Conservation (phyloP, 2,329 filamentous ascomycete species). For the Phyllosticta capitalensis region DNA sequence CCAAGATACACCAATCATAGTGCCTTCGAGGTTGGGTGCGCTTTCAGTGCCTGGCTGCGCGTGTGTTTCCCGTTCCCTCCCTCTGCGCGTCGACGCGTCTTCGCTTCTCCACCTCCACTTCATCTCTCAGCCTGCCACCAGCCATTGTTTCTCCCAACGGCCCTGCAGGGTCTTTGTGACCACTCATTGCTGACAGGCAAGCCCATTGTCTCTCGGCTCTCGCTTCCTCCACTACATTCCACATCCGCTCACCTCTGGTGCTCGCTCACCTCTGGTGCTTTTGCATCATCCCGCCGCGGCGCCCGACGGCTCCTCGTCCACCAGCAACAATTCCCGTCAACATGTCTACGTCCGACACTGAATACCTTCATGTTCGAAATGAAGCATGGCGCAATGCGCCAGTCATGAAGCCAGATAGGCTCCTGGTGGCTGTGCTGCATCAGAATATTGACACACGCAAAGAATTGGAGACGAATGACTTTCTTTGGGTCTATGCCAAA, state of each 20-base stretch:
- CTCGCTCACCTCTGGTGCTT: no score
- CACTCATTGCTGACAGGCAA: not conserved
- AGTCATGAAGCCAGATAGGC: slow-evolving; percentile 18
- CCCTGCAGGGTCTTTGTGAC: not conserved
- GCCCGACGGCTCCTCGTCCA: not conserved
- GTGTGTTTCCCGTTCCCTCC: not conserved
- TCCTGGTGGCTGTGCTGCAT: slow-evolving; percentile 27
- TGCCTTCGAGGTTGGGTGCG: no score
- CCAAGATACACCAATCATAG: no score
- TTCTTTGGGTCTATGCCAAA: slow-evolving; percentile 28
- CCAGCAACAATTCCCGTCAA: not conserved
- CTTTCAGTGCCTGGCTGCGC: no score
- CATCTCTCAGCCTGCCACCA: not conserved
- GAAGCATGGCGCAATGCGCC: no score
- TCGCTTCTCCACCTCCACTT: not conserved
- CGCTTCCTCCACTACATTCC: no score
- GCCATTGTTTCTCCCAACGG: not conserved
- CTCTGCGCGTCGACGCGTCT: not conserved
- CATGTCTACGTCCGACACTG: not conserved
- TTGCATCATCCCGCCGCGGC: not conserved
- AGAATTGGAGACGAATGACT: slow-evolving; percentile 17
- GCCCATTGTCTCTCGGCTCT: no score
- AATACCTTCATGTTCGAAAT: not conserved
- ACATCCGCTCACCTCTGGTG: not conserved
- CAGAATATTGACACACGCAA: slow-evolving; percentile 15